phyloP scores from a whole-genome alignment of 345 rosid species.

The Boechera retrofracta region DNA sequence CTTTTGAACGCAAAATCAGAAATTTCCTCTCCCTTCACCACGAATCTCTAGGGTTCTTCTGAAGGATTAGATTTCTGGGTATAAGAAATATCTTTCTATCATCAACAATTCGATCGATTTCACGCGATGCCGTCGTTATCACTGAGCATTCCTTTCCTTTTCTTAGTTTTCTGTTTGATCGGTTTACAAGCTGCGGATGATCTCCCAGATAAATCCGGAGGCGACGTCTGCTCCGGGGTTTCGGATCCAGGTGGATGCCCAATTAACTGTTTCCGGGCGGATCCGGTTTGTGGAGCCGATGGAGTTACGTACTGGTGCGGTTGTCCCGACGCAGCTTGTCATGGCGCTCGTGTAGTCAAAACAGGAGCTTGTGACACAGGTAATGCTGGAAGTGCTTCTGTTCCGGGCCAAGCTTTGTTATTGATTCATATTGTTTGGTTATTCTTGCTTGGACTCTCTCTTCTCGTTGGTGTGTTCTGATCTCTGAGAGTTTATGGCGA shows the following conservation, averaged over 20 bases:
- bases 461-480: conserved; percentile 75
- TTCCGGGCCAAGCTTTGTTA: conserved; percentile 87
- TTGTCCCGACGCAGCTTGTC: conserved; percentile 80
- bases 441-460: conserved; percentile 82
- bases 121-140: conserved; percentile 34
- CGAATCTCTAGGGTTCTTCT: conserved; percentile 6
- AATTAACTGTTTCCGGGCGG: conserved; percentile 77
- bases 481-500: not conserved
- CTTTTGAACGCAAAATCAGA: not conserved
- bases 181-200: conserved; percentile 47
- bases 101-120: not conserved
- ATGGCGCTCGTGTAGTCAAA: conserved; percentile 70
- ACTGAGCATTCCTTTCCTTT: conserved; percentile 14
- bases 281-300: conserved; percentile 86
- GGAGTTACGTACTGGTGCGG: conserved; percentile 98
- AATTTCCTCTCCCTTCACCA: conserved; percentile 1
- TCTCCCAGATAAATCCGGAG: conserved; percentile 11
- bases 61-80: not conserved
- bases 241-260: conserved; percentile 56
- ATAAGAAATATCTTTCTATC: not conserved
- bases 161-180: conserved; percentile 34
- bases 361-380: conserved; percentile 77
- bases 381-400: conserved; percentile 68
- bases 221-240: conserved; percentile 49
- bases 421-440: conserved; percentile 92